Evolutionary conservation across 1,284 basidiomycete genomes (phyloP).

Genomic region (Sporisorium graminicola): DNA sequence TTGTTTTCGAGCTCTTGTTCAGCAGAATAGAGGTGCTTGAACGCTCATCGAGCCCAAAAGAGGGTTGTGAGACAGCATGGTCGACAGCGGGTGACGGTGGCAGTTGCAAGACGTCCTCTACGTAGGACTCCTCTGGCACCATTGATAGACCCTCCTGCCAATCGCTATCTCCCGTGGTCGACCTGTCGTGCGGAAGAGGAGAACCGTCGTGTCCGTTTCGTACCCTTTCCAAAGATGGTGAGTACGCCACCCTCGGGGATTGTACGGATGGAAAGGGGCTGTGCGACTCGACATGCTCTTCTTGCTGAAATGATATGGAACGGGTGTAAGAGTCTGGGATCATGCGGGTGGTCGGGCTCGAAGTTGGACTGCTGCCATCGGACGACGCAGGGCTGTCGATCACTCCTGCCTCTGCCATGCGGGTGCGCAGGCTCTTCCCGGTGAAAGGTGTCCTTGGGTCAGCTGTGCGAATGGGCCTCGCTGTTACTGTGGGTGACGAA

Average conservation of each 20-base stretch:
- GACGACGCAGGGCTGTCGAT: conserved; percentile 30
- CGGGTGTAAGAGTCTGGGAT: conserved; percentile 2
- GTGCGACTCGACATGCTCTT: neutral
- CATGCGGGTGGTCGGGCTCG: conserved; percentile 19
- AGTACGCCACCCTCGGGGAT: neutral
- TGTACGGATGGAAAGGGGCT: neutral
- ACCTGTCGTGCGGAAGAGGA: neutral
- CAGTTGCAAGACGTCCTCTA: conserved; percentile 20
- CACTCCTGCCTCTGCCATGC: conserved; percentile 39
- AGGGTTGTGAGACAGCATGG: neutral
- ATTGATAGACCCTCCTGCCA: conserved; percentile 41
- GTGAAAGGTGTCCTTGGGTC: conserved; percentile 37
- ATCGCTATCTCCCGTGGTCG: neutral
- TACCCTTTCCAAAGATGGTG: neutral
- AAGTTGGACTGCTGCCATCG: conserved; percentile 28
- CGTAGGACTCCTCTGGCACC: conserved; percentile 36
- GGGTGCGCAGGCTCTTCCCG: conserved; percentile 32
- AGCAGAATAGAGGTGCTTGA: neutral
- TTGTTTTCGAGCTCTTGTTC: neutral
- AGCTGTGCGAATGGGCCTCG: conserved; percentile 15
- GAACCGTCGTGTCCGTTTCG: neutral
- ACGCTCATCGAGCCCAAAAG: neutral
- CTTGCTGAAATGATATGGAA: neutral
- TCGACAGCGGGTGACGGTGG: conserved; percentile 3
- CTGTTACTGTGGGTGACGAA: conserved; percentile 28